Percentiles rank a stretch among this genome's conserved stretches.
phyloP scores from a whole-genome alignment of 1,284 basidiomycete species.

The Austroboletus novae-zelandiae region DNA sequence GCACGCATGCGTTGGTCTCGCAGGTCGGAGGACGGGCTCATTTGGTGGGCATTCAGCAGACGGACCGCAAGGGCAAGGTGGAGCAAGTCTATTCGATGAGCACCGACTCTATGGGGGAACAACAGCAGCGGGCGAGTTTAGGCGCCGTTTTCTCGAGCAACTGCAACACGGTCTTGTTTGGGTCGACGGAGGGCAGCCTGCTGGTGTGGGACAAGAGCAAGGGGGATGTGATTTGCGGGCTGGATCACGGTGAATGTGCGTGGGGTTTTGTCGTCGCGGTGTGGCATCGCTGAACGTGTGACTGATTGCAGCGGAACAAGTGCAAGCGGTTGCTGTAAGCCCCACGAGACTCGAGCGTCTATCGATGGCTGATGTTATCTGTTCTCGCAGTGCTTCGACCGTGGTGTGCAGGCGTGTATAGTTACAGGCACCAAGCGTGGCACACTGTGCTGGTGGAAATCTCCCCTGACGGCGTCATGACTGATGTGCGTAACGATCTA shows the following conservation, averaged over 20 bases:
- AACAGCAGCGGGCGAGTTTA: conserved; percentile 31
- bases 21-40: conserved; percentile 47
- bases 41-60: conserved; percentile 46
- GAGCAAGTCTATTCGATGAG: conserved; percentile 50
- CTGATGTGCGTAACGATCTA: conserved; percentile 5
- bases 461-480: conserved; percentile 35
- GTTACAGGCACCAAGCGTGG: conserved; percentile 57
- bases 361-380: conserved; percentile 1
- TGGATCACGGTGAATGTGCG: conserved; percentile 58
- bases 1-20: conserved; percentile 50
- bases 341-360: not conserved
- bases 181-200: conserved; percentile 47
- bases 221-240: conserved; percentile 49
- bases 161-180: conserved; percentile 54
- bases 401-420: conserved; percentile 41
- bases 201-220: conserved; percentile 60
- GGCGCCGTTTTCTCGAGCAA: conserved; percentile 51
- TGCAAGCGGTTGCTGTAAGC: conserved; percentile 57
- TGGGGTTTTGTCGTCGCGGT: not conserved
- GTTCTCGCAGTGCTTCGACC: conserved; percentile 45
- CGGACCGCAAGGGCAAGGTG: conserved; percentile 47
- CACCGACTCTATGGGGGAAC: conserved; percentile 29
- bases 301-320: conserved; percentile 41
- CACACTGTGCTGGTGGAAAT: conserved; percentile 55
- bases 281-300: conserved; percentile 8